Evolutionary conservation across 2,329 filamentous ascomycete genomes (phyloP).

Genomic region (Stenocarpella maydis): DNA sequence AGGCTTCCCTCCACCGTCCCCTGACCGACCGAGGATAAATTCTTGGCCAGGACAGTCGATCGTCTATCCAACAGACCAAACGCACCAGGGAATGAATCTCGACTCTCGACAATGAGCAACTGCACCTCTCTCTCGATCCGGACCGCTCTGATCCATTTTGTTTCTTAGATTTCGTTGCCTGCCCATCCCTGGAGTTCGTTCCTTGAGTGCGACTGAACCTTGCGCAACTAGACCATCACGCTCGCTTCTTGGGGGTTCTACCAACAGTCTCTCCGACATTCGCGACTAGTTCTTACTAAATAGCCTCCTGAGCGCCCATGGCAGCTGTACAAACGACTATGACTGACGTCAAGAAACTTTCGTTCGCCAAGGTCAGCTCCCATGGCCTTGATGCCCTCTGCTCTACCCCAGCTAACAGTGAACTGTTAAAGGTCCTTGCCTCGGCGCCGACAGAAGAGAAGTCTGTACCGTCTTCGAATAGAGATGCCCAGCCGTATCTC

Average conservation of each 20-base stretch:
- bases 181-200: slow-evolving; percentile 37
- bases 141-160: slow-evolving; percentile 63
- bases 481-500: slow-evolving; percentile 15
- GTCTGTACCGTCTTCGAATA: slow-evolving; percentile 43
- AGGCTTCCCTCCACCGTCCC: slow-evolving; percentile 7
- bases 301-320: slow-evolving; percentile 48
- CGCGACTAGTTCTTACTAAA: slow-evolving; percentile 38
- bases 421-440: slow-evolving; percentile 36
- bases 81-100: slow-evolving; percentile 46
- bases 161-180: slow-evolving; percentile 56
- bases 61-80: slow-evolving; percentile 22
- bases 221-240: slow-evolving; percentile 30
- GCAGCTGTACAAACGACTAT: slow-evolving; percentile 55
- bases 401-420: slow-evolving; percentile 25
- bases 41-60: slow-evolving; percentile 5
- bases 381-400: neutral
- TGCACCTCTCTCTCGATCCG: slow-evolving; percentile 57
- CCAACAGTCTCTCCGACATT: slow-evolving; percentile 42
- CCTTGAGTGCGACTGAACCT: slow-evolving; percentile 34
- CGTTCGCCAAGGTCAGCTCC: slow-evolving; percentile 76
- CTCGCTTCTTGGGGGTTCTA: slow-evolving; percentile 40
- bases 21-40: slow-evolving; percentile 20
- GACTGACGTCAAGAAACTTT: slow-evolving; percentile 64
- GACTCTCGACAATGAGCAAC: slow-evolving; percentile 64
- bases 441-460: slow-evolving; percentile 45